Percentiles rank a stretch among this genome's conserved stretches.
Evolutionary conservation across 306 rosid genomes (phyloP).

Genomic region (Vigna trinervia): DNA sequence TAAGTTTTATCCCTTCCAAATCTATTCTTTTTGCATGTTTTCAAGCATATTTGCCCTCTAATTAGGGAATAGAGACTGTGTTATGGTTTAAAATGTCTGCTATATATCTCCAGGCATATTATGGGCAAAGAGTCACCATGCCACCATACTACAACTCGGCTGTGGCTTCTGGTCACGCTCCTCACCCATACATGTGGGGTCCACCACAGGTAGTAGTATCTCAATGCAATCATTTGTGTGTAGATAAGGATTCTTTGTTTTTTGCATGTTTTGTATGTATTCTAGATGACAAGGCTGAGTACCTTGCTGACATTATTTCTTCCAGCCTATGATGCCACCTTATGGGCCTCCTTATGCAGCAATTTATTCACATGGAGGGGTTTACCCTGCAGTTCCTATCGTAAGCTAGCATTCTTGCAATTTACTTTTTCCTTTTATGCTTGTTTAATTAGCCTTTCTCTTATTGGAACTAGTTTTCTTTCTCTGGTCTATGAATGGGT

Average conservation of each 20-base stretch:
- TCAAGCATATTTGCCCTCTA: neutral
- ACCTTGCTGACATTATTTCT: constrained; percentile 41
- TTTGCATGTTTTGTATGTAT: constrained; percentile 25
- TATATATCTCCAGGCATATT: constrained; percentile 72
- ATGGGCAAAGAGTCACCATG: constrained; percentile 86
- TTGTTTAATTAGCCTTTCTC: neutral
- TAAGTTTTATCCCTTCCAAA: neutral
- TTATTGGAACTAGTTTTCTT: constrained; percentile 28
- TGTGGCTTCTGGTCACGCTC: constrained; percentile 75
- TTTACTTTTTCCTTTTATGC: neutral
- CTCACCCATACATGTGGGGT: constrained; percentile 95
- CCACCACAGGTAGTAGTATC: constrained; percentile 88
- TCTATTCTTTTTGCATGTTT: neutral
- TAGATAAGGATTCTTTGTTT: neutral
- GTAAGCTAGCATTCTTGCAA: constrained; percentile 57
- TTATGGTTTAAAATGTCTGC: constrained; percentile 24
- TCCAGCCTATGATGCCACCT: constrained; percentile 91
- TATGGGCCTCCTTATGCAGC: constrained; percentile 92
- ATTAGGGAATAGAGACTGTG: neutral
- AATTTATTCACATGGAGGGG: constrained; percentile 84
- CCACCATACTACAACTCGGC: constrained; percentile 88
- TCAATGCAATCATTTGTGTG: constrained; percentile 12
- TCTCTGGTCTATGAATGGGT: constrained; percentile 22
- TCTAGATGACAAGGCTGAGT: constrained; percentile 18
- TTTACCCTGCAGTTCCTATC: constrained; percentile 72